phyloP scores from a whole-genome alignment of 352 stramenopile species.

The Plasmopara halstedii region DNA sequence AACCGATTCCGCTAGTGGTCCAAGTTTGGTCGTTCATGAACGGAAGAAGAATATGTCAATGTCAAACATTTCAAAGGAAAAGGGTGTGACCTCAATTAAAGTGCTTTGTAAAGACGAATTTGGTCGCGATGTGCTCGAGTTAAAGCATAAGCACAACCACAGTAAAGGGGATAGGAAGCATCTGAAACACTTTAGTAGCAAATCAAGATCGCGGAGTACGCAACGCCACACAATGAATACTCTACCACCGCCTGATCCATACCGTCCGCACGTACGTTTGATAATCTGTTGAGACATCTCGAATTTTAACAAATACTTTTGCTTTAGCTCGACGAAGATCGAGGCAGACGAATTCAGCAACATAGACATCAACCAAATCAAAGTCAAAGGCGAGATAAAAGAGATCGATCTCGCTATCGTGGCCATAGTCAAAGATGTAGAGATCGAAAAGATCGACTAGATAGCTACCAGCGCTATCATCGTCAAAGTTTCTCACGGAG shows the following conservation, averaged over 20 bases:
- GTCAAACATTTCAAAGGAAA: background rate
- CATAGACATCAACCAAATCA: conserved; percentile 3
- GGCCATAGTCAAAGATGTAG: conserved; percentile 5
- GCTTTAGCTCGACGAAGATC: conserved; percentile 39
- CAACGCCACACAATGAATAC: conserved; percentile 24
- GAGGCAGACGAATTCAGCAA: conserved; percentile 4
- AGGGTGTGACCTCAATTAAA: conserved; percentile 12
- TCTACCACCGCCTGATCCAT: conserved; percentile 49
- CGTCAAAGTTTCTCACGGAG: conserved; percentile 7
- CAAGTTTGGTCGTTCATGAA: background rate
- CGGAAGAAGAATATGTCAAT: background rate
- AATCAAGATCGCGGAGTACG: conserved; percentile 18
- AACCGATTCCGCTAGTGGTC: background rate
- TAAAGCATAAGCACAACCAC: conserved; percentile 17
- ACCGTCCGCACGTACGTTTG: conserved; percentile 43
- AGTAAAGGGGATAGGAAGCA: no score
- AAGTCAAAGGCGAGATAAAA: conserved; percentile 13
- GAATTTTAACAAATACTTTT: background rate
- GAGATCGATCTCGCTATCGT: conserved; percentile 5
- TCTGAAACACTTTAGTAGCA: conserved; percentile 11
- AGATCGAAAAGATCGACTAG: background rate
- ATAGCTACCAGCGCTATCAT: background rate
- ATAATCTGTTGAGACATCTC: background rate
- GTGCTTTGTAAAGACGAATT: conserved; percentile 69
- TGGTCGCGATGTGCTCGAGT: conserved; percentile 37